phyloP scores from a whole-genome alignment of 2,329 filamentous ascomycete genomes.

The Xylariaceae sp. region DNA sequence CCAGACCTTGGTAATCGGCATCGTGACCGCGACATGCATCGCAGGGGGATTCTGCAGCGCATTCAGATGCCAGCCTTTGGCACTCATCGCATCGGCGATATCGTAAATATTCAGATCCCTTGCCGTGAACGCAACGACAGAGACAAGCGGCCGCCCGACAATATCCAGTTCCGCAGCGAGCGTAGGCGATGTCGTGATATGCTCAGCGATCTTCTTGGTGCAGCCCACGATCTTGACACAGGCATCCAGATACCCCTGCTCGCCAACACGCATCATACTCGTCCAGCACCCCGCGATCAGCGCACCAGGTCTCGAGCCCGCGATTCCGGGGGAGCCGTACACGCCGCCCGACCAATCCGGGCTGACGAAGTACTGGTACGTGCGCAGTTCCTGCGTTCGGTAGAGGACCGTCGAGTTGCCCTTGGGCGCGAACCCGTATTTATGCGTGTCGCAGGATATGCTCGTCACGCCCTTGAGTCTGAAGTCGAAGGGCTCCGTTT shows the following conservation, averaged over 20 bases:
- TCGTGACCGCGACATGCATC: constrained; percentile 89
- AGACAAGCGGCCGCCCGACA: constrained; percentile 82
- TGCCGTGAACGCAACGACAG: constrained; percentile 85
- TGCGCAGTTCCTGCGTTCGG: constrained; percentile 72
- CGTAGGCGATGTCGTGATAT: constrained; percentile 66
- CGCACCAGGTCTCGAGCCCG: constrained; percentile 87
- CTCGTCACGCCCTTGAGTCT: constrained; percentile 88
- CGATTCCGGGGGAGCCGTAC: constrained; percentile 89
- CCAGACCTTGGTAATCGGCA: constrained; percentile 78
- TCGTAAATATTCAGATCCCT: constrained; percentile 84
- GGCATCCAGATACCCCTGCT: constrained; percentile 81
- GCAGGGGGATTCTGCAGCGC: constrained; percentile 87
- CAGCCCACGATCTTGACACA: constrained; percentile 86
- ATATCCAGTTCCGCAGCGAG: constrained; percentile 73
- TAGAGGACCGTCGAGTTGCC: constrained; percentile 94
- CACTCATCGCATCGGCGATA: constrained; percentile 82
- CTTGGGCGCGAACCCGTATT: constrained; percentile 98
- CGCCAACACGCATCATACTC: constrained; percentile 82
- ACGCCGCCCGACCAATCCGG: constrained; percentile 95
- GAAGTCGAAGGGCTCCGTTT: constrained; percentile 88
- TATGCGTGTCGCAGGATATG: constrained; percentile 97
- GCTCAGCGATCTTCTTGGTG: constrained; percentile 75
- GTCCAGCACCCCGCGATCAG: constrained; percentile 97
- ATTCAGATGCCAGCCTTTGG: constrained; percentile 91
- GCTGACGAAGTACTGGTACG: constrained; percentile 94